Evolutionary conservation across 164 flowering plant genomes (phyloP).

Genomic region (Liriodendron chinense): DNA sequence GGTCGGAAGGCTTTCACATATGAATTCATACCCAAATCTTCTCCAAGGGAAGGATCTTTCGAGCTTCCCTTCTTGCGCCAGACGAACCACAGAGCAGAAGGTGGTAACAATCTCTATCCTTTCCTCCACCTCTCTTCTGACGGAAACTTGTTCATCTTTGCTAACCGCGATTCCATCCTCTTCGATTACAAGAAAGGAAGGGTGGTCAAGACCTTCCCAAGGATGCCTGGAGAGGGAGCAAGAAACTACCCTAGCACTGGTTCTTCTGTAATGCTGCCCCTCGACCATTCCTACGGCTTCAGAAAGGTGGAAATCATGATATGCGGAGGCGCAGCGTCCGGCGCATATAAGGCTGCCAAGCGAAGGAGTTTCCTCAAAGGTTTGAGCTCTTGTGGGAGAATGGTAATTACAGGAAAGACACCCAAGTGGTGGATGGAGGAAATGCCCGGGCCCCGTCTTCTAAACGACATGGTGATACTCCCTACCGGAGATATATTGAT

Average conservation of each 20-base stretch:
- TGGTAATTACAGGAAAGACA: conserved; percentile 46
- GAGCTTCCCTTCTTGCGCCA: conserved; percentile 51
- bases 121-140: conserved; percentile 65
- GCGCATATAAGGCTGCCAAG: conserved; percentile 44
- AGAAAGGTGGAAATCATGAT: conserved; percentile 62
- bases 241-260: conserved; percentile 73
- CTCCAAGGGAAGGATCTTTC: conserved; percentile 19
- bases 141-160: conserved; percentile 72
- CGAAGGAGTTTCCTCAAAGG: conserved; percentile 31
- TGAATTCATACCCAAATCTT: conserved; percentile 57
- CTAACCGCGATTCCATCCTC: conserved; percentile 62
- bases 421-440: conserved; percentile 63
- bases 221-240: conserved; percentile 52
- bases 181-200: conserved; percentile 36
- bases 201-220: conserved; percentile 56
- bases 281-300: conserved; percentile 41
- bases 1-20: conserved; percentile 46
- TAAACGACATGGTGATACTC: conserved; percentile 60
- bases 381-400: conserved; percentile 54
- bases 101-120: conserved; percentile 62
- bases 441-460: conserved; percentile 62
- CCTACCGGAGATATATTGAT: conserved; percentile 58
- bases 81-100: conserved; percentile 27
- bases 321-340: conserved; percentile 61
- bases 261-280: conserved; percentile 67